Evolutionary conservation across 345 rosid species (phyloP).

Genomic region (Microcos paniculata): DNA sequence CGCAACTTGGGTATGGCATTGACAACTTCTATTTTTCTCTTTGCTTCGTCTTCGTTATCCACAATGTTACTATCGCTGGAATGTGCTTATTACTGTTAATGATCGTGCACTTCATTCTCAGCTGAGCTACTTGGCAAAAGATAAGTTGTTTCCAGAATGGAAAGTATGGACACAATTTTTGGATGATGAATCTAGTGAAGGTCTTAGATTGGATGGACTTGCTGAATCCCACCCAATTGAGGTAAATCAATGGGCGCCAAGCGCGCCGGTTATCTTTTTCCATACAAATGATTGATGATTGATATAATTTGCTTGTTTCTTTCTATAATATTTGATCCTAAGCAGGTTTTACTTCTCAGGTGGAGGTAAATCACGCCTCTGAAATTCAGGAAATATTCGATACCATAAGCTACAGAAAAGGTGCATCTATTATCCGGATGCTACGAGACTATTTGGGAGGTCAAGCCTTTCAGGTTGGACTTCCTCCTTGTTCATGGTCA

Average conservation of each 20-base stretch:
- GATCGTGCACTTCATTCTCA: conserved; percentile 41
- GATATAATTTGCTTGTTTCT: neutral
- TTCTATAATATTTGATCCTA: neutral
- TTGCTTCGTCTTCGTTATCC: conserved; percentile 17
- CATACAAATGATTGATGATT: neutral
- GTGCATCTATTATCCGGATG: conserved; percentile 95
- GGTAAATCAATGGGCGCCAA: conserved; percentile 42
- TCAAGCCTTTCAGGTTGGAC: conserved; percentile 74
- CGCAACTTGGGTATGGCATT: conserved; percentile 85
- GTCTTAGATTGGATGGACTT: conserved; percentile 90
- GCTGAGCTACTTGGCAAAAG: conserved; percentile 94
- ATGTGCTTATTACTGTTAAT: conserved; percentile 8
- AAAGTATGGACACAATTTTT: conserved; percentile 97
- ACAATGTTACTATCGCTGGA: neutral
- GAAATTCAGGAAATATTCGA: conserved; percentile 95
- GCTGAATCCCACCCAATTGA: conserved; percentile 97
- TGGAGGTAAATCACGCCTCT: conserved; percentile 81
- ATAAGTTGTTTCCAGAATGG: conserved; percentile 92
- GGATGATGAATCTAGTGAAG: conserved; percentile 65
- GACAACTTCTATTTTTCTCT: neutral
- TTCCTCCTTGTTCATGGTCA: neutral
- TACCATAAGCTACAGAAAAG: conserved; percentile 87
- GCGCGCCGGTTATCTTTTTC: neutral
- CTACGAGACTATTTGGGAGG: conserved; percentile 91
- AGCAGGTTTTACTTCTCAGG: conserved; percentile 41